A percentile compares a stretch with the other conserved stretches of the same genome.
phyloP scores from a whole-genome alignment of 2,329 filamentous ascomycete species.

The Gaeumannomyces tritici region DNA sequence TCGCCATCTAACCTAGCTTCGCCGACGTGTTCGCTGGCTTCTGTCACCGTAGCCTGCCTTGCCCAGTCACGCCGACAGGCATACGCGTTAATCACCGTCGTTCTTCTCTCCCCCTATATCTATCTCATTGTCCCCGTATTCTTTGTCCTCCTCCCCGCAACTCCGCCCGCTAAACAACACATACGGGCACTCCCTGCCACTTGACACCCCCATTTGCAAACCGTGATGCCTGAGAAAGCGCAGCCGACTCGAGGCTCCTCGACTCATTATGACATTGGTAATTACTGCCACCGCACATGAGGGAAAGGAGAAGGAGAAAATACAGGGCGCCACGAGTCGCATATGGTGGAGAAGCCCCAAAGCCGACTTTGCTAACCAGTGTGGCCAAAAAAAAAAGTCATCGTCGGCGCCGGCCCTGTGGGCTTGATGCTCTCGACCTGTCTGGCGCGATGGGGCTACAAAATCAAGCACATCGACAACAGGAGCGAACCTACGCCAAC shows the following conservation, averaged over 20 bases:
- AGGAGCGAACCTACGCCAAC: slow-evolving; percentile 74
- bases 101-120: not conserved
- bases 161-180: not conserved
- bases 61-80: not conserved
- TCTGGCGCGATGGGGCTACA: slow-evolving; percentile 87
- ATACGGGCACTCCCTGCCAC: not conserved
- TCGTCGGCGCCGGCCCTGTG: slow-evolving; percentile 81
- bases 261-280: slow-evolving; percentile 13
- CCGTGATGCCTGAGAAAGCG: not conserved
- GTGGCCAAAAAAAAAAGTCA: slow-evolving; percentile 47
- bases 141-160: not conserved
- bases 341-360: not conserved
- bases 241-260: slow-evolving; percentile 3
- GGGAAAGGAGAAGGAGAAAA: not conserved
- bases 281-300: not conserved
- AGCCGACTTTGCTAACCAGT: not conserved
- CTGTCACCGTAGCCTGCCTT: not conserved
- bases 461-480: slow-evolving; percentile 91
- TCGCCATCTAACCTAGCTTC: not conserved
- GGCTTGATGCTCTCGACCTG: slow-evolving; percentile 82
- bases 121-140: not conserved
- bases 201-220: not conserved
- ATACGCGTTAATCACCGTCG: too few relatives aligned
- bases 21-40: not conserved
- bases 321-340: too few relatives aligned